Conservation (phyloP, 441 rosid genomes). For the Pelargonium australe region DNA sequence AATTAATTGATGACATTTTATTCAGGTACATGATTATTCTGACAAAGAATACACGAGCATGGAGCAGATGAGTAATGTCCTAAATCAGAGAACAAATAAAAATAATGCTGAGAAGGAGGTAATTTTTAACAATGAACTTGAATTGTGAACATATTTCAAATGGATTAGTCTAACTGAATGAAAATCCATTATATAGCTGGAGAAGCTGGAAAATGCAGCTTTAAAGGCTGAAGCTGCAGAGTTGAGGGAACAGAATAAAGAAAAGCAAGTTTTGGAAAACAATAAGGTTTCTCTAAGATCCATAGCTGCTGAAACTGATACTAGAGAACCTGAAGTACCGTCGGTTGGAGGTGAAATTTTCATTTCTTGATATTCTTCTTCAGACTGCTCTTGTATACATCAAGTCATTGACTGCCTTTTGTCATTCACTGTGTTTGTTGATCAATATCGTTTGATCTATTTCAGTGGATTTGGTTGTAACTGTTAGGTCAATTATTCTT, state of each 20-base stretch:
- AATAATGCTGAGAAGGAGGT: slow-evolving; percentile 4
- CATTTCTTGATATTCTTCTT: slow-evolving; percentile 4
- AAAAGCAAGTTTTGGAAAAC: slow-evolving; percentile 6
- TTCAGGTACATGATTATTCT: slow-evolving; percentile 1
- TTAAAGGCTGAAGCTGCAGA: background rate
- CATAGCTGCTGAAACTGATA: background rate
- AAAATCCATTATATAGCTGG: slow-evolving; percentile 1
- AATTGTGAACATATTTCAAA: background rate
- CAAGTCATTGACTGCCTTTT: background rate
- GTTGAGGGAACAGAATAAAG: background rate
- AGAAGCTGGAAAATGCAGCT: background rate
- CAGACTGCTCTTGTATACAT: slow-evolving; percentile 1
- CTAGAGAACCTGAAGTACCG: slow-evolving; percentile 2
- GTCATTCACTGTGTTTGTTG: slow-evolving; percentile 4
- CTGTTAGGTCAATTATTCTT: background rate
- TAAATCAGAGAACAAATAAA: background rate
- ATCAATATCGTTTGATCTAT: background rate
- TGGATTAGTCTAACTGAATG: background rate
- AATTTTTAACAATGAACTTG: background rate
- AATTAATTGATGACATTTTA: background rate
- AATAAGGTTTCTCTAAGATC: background rate
- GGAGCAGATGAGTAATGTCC: background rate
- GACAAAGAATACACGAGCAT: background rate
- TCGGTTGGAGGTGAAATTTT: background rate
- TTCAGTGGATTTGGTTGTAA: slow-evolving; percentile 1